phyloP scores from a whole-genome alignment of 768 basidiomycete genomes.

The Tricholoma hemisulphureum region DNA sequence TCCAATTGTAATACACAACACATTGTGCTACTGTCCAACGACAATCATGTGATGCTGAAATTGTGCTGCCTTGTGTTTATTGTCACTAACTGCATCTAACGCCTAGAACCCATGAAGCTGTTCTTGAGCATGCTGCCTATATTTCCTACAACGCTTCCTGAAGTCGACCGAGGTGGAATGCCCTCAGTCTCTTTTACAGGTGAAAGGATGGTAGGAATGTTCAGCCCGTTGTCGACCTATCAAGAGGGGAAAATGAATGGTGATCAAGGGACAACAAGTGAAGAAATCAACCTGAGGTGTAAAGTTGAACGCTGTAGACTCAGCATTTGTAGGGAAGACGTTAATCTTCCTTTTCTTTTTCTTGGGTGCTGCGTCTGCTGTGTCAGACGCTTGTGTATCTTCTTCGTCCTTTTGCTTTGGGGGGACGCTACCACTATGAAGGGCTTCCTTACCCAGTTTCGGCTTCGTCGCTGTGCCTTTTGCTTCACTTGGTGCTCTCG shows the following conservation, averaged over 20 bases:
- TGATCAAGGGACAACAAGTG: not conserved
- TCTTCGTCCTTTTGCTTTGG: conserved; percentile 5
- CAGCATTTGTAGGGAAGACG: conserved; percentile 47
- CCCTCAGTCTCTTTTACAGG: conserved; percentile 59
- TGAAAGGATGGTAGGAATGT: conserved; percentile 66
- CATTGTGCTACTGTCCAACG: no score
- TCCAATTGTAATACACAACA: not conserved
- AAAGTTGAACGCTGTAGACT: conserved; percentile 46
- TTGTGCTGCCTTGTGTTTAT: no score
- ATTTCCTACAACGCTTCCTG: conserved; percentile 27
- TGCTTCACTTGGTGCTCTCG: not conserved
- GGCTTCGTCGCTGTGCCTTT: conserved; percentile 2
- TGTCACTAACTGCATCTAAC: no score
- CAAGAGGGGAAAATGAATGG: conserved; percentile 3
- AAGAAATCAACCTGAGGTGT: conserved; percentile 33
- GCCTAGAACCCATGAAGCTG: conserved; percentile 16
- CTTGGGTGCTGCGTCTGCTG: conserved; percentile 35
- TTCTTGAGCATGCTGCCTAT: conserved; percentile 22
- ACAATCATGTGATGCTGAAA: no score
- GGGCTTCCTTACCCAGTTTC: conserved; percentile 9
- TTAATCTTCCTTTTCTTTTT: conserved; percentile 75
- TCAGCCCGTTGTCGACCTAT: conserved; percentile 42
- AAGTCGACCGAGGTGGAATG: conserved; percentile 47
- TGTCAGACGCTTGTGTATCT: conserved; percentile 3
- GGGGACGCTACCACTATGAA: conserved; percentile 15